Base-by-base conservation (phyloP, 169 alveolate genomes). In the Eimeria acervulina region DNA sequence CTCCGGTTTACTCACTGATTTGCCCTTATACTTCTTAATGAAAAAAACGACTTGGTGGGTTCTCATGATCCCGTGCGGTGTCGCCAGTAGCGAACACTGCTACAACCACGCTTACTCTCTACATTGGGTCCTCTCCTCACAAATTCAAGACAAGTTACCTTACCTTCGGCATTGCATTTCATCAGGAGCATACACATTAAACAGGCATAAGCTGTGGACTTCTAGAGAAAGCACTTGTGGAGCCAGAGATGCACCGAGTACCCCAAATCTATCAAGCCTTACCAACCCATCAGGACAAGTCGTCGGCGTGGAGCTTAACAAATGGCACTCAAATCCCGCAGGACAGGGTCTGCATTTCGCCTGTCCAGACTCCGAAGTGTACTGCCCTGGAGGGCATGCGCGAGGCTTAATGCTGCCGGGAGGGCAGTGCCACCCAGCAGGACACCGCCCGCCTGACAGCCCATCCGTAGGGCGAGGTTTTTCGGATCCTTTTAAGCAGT, bases 371-470 rank as follows among this genome's bases (percentile, higher is more conserved):
- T n/a, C 68, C 19, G 55, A 51, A 10, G 95, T 90, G 31, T 72
- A 90, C 33, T 47, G 63, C 4, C 95, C 95, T 2, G 66, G 90
- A 44, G 95, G 61, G 80, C 95, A 90, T 52, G 95, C 81, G 8
- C 81, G 33, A 36, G 95, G 95, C n/a, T 31, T 55, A 72, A 90
- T 44, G 38, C 89, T 68, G 36, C 95, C 95, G 33, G 36, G 33
- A 0, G 95, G 95, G 68, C 95, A 90, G 40, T 51, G 74, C 88
- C 88, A 90, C n/a, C 95, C 95, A 42, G 95, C 90, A 1, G 95
- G 95, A 38, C 95, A 90, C 42, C 23, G 13, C 8, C 81, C 80
- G 1, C 95, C 95, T 51, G 90, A 47, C 33, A 90, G 42, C 3
- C 95, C 95, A 36, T 90, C 90, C 31, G 90, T 74, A 5, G 95